Conservation (phyloP, 2,329 filamentous ascomycete genomes). For the Xylaria arbuscula region DNA sequence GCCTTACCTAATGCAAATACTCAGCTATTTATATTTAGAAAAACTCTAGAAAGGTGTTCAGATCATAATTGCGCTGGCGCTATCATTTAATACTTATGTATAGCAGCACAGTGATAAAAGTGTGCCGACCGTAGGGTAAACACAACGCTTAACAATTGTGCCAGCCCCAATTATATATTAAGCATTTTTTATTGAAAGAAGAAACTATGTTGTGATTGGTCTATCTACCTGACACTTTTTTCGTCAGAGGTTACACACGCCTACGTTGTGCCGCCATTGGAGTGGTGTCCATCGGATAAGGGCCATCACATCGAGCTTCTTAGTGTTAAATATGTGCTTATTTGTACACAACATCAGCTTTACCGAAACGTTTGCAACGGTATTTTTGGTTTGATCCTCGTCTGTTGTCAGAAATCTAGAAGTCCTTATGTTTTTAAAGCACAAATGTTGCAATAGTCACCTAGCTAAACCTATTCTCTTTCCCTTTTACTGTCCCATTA, state of each 20-base stretch:
- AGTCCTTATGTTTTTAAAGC: too few species aligned
- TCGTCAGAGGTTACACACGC: background rate
- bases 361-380: background rate
- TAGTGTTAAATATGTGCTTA: background rate
- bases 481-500: too few species aligned
- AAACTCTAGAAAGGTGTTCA: too few species aligned
- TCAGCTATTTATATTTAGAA: conserved; percentile 19
- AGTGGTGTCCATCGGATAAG: background rate
- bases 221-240: background rate
- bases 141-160: background rate
- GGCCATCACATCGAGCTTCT: background rate
- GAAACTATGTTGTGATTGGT: conserved; percentile 6
- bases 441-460: too few species aligned
- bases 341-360: background rate
- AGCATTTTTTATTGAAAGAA: background rate
- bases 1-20: conserved; percentile 11
- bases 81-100: background rate
- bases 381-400: too few species aligned
- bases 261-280: background rate
- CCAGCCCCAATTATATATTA: background rate
- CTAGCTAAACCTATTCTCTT: too few species aligned
- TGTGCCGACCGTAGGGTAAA: background rate
- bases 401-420: too few species aligned
- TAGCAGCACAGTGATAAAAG: too few species aligned
- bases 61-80: background rate